Percentiles rank a stretch among this genome's conserved stretches.
These are phyloP conservation scores for Xylaria sp. DNA, from an alignment of 2,329 filamentous ascomycete genomes.

Conservation along the genomic window DNA sequence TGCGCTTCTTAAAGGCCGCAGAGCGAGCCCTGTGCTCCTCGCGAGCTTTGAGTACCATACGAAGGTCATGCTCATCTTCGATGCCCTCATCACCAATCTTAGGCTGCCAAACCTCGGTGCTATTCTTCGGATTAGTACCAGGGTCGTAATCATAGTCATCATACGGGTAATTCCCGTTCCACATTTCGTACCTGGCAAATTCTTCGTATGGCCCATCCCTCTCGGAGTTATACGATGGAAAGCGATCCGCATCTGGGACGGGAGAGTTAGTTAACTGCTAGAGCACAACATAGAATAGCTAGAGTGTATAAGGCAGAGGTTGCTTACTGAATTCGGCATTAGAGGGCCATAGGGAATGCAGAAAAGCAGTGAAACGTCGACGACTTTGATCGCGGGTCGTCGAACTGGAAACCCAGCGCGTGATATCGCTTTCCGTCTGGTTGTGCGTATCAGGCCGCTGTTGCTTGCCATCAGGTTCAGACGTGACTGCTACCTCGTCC, in stretches of 20 bases:
- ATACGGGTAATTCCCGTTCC: conserved; percentile 15
- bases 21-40: background rate
- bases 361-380: conserved; percentile 11
- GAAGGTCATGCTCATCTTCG: conserved; percentile 27
- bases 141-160: conserved; percentile 23
- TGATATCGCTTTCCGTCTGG: background rate
- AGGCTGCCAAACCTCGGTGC: conserved; percentile 26
- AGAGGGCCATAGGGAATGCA: conserved; percentile 16
- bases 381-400: background rate
- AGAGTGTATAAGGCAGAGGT: background rate
- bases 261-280: background rate
- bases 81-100: conserved; percentile 32
- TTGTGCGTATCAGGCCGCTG: background rate
- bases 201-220: conserved; percentile 17
- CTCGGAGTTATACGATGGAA: conserved; percentile 18
- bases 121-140: conserved; percentile 1
- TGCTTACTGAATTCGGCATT: conserved; percentile 25
- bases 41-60: conserved; percentile 24
- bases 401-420: conserved; percentile 5
- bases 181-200: conserved; percentile 2
- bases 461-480: background rate
- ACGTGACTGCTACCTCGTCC: background rate
- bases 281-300: background rate
- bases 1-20: background rate
- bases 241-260: conserved; percentile 3